These are phyloP conservation scores for Juncus effusus DNA, from an alignment of 176 grass and related monocot genomes.

Conservation along the genomic window DNA sequence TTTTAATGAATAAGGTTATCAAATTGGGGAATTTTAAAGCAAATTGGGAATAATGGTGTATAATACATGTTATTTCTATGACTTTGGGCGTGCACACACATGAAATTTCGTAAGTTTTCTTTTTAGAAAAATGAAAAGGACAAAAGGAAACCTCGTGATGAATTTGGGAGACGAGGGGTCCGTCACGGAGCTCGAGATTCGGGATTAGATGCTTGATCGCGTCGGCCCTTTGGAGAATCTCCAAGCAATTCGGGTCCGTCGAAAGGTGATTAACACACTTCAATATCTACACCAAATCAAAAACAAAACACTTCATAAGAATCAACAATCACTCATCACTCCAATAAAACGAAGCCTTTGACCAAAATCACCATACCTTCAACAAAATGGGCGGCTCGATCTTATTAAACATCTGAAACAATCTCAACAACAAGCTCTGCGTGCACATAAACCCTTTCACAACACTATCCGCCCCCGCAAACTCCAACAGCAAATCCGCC, in stretches of 20 bases:
- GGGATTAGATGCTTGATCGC: constrained; percentile 98
- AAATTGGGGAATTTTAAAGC: no score
- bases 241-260: constrained; percentile 92
- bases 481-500: constrained; percentile 94
- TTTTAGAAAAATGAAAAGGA: no score
- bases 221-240: constrained; percentile 94
- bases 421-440: constrained; percentile 69
- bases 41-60: no score
- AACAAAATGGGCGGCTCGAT: constrained; percentile 93
- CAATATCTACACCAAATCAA: constrained; percentile 58
- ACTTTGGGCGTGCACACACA: no score
- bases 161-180: constrained; percentile 85
- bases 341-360: background rate
- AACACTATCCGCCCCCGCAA: constrained; percentile 79
- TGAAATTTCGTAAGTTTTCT: no score
- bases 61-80: no score
- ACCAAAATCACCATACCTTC: constrained; percentile 39
- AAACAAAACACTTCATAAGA: background rate
- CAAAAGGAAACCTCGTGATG: constrained; percentile 58
- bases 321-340: constrained; percentile 7
- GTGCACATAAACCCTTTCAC: constrained; percentile 87
- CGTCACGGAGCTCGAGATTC: constrained; percentile 89
- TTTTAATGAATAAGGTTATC: no score
- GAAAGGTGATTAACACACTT: constrained; percentile 98
- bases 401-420: constrained; percentile 99